Base-by-base conservation (phyloP, 2,329 filamentous ascomycete genomes). In the Cordyceps farinosa region DNA sequence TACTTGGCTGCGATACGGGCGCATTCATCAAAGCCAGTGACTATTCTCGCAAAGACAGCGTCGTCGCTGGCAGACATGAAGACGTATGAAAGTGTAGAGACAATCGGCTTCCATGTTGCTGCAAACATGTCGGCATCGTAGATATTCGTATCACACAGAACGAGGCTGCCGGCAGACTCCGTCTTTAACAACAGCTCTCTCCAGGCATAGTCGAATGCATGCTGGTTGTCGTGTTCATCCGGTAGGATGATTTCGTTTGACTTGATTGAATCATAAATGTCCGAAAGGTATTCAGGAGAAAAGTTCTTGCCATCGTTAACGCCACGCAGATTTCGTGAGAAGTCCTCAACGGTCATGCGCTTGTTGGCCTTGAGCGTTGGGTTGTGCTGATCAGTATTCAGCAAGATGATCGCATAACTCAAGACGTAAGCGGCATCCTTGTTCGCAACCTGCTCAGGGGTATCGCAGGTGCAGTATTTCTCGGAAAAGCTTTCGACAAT, bases 21-120 rank as follows among this genome's bases (percentile, higher is more conserved):
- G 74, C 94, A 98, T 75, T 99, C 94, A 70, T 97, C 92, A 71
- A 99, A 99, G 1, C 95, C 95, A 54, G 91, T 91, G 34, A 98
- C 92, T 22, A 99, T 90, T 65, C 95, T 87, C 42, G 91, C 91
- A 73, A 97, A 99, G 3, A 99, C 95, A 0, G 94, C 84, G 74
- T 99, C 95, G 71, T 99, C 96, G 0, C 92, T 96, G 17, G 96
- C 96, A 42, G 94, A 98, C 89, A 98, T 96, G 79, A 99, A 99
- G 3, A 99, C 95, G 72, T 98, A 99, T 13, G 95, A 96, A 61
- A 99, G 80, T 0, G 96, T 98, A 3, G 95, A 93, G 44, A 99
- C 84, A 56, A 99, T 92, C 0, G 96, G 94, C 73, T 87, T 92
- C 95, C 96, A 99, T 0, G 93, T 97, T 29, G 92, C 90, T 63